Percentiles rank a stretch among this genome's conserved stretches.
Evolutionary conservation across 2,329 filamentous ascomycete genomes (phyloP).

Genomic region (Zopfia rhizophila): DNA sequence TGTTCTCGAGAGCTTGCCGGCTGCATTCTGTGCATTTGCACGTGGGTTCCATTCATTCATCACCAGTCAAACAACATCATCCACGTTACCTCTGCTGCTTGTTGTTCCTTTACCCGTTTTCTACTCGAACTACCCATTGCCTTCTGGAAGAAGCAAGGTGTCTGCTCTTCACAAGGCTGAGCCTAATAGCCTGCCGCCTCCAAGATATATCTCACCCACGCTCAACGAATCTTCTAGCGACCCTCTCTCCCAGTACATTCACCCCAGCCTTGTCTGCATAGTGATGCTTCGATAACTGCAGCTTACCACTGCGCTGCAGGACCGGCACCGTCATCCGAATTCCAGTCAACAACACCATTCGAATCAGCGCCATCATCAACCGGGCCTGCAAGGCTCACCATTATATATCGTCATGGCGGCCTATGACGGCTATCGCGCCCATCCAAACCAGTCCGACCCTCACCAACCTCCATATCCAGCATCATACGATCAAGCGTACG

Average conservation of each 20-base stretch:
- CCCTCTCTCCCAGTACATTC: slow-evolving; percentile 6
- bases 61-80: not conserved
- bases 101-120: slow-evolving; percentile 2
- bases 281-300: slow-evolving; percentile 19
- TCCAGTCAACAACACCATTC: slow-evolving; percentile 5
- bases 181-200: slow-evolving; percentile 3
- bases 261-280: slow-evolving; percentile 16
- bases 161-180: slow-evolving; percentile 20
- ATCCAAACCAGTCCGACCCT: slow-evolving; percentile 23
- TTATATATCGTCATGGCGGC: slow-evolving; percentile 39
- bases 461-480: slow-evolving; percentile 27
- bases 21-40: no score
- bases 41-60: not conserved
- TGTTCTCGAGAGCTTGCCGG: no score
- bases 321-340: not conserved
- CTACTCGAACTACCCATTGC: no score
- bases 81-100: slow-evolving; percentile 1
- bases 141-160: slow-evolving; percentile 17
- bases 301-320: slow-evolving; percentile 13
- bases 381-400: slow-evolving; percentile 20
- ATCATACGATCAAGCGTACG: slow-evolving; percentile 34
- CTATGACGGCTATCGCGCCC: slow-evolving; percentile 54
- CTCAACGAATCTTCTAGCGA: slow-evolving; percentile 11
- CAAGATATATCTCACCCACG: slow-evolving; percentile 12
- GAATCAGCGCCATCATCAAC: slow-evolving; percentile 4